Evolutionary conservation across 1,139 yeast genomes (phyloP), one percentile per base, ranked within the genome.

Genomic region (Candida sanyaensis): DNA sequence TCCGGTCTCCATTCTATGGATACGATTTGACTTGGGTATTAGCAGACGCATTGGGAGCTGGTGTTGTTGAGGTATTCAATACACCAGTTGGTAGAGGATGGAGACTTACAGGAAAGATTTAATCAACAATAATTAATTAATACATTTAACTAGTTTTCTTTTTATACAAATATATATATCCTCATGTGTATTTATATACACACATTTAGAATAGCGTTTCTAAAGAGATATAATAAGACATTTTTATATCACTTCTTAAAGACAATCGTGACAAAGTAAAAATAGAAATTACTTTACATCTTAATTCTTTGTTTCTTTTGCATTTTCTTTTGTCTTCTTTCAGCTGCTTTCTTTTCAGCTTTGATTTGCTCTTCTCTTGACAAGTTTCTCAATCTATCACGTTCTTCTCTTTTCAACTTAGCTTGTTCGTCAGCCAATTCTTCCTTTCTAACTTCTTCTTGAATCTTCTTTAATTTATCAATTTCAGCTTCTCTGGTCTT

Each of bases 41-140:
- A 41, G 84, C 86, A 24, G 86, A 83, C 53, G 77, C 84, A 42
- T 71, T 80, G 47, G 95, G 95, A 0, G 74, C 81, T n/a, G 95
- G 95, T 0, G 69, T 78, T 38, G 63, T 83, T 2, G 93, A 86
- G 57, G 84, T 83, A 6, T 84, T 84, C 56, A 72, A 74, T 40
- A 84, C 92, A 0, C 88, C 90, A 0, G 85, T 81, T 1, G 92
- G 92, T 0, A 65, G 83, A 44, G 89, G 89, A 0, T 84, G 88
- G 84, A 77, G 78, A 59, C 64, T 83, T 42, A 83, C 88, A 1
- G 80, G 80, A 0, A 75, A 75, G 51, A 65, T 71, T 10, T 54
- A 46, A 46, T 13, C 6, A 32, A 34, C 21, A 24, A 32, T 32
- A 21, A 28, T 40, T 13, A 24, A 45, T 41, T 32, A 29, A 27